Evolutionary conservation across 495 filamentous ascomycete genomes (phyloP).

Genomic region (Baudoinia panamericana): DNA sequence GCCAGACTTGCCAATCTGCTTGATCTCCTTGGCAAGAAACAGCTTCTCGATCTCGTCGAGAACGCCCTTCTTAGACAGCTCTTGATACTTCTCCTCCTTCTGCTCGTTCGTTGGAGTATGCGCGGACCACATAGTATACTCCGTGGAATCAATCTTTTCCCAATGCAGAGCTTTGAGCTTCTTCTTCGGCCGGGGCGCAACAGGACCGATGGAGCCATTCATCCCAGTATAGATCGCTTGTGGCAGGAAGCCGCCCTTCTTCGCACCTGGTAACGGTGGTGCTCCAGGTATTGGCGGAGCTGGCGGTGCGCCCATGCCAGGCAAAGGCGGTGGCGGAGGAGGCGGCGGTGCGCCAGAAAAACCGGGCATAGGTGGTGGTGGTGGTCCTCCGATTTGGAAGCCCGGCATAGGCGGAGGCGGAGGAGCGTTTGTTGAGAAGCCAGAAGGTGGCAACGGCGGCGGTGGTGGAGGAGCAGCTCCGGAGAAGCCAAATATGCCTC

Average conservation of each 20-base stretch:
- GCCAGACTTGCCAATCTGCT: slow-evolving; percentile 56
- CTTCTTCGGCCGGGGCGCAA: slow-evolving; percentile 86
- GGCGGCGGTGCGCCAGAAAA: slow-evolving; percentile 31
- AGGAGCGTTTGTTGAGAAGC: slow-evolving; percentile 24
- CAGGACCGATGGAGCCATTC: slow-evolving; percentile 19
- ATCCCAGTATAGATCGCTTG: slow-evolving; percentile 15
- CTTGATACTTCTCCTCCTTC: slow-evolving; percentile 88
- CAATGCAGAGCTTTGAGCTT: slow-evolving; percentile 98
- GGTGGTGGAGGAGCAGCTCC: slow-evolving; percentile 36
- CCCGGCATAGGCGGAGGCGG: slow-evolving; percentile 33
- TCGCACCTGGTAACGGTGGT: slow-evolving; percentile 31
- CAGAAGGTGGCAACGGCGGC: slow-evolving; percentile 34
- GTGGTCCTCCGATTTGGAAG: slow-evolving; percentile 33
- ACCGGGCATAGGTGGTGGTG: slow-evolving; percentile 32
- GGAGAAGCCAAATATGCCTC: too few relatives aligned
- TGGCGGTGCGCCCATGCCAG: slow-evolving; percentile 31
- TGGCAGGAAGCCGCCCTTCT: slow-evolving; percentile 31
- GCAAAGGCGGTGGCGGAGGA: slow-evolving; percentile 34
- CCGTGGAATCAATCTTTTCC: slow-evolving; percentile 92
- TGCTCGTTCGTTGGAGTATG: slow-evolving; percentile 69
- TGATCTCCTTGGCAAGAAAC: slow-evolving; percentile 95
- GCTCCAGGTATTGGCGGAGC: slow-evolving; percentile 25
- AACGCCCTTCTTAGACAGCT: slow-evolving; percentile 83
- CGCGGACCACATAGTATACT: slow-evolving; percentile 89
- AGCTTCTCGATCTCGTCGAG: slow-evolving; percentile 94